Evolutionary conservation across 2,329 filamentous ascomycete genomes (phyloP), one percentile per base, ranked within the genome.

Genomic region (Passalora sequoiae): DNA sequence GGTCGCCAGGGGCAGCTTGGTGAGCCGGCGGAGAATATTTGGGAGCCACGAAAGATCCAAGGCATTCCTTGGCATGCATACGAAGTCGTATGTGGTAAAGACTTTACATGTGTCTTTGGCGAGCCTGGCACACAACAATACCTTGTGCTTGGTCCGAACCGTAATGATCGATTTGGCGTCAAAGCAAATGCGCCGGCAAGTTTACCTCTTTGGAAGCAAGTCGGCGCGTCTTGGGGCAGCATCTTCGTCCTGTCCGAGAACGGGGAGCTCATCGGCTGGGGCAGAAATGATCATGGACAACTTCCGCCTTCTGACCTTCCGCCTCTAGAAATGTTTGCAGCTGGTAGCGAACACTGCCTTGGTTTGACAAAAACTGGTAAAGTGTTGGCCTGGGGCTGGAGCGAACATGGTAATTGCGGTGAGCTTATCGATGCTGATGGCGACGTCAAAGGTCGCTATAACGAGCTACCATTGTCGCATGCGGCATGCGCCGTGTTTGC

Each of bases 361-460:
- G 86, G 81, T 6, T 66, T 91, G 19, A 80, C 84, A 7, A 71
- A 75, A 15, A 39, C 52, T 48, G 79, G 79, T 1, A 76, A 82
- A 38, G 79, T 95, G 1, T 67, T 94, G 37, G 78, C 86, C 1
- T 97, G 91, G 88, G 92, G 92, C 15, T 98, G 92, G 92, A 89
- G 89, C 2, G 91, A 97, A 66, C 92, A 98, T 67, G 92, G 92
- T 1, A 98, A 98, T 63, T 98, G 92, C 63, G 92, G 92, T 3
- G 77, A 80, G 25, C 71, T 76, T 30, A 71, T 69, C 9, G 78
- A 80, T 49, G 69, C 74, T 13, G 69, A 75, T 49, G 80, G 79
- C 38, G 78, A 86, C 64, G 80, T 89, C 33, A 83, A 82, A 51
- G 83, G 77, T 7, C 73, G 72, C 47, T 86, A 77, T 72, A 89